These are phyloP conservation scores for Fraxinus cuspidata DNA, from an alignment of 257 asterid species.

Conservation along the genomic window DNA sequence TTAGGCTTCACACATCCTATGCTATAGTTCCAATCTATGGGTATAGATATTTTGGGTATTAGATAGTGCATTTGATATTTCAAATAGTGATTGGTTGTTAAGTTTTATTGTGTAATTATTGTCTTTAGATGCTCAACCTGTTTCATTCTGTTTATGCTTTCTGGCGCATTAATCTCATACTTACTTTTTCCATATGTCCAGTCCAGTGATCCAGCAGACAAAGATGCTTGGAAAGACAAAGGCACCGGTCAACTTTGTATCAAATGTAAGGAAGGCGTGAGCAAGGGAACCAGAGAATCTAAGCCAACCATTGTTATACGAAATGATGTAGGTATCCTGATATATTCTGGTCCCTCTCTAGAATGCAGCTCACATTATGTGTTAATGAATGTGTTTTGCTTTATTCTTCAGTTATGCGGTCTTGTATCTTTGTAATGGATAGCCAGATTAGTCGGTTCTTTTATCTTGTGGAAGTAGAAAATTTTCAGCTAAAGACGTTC, in stretches of 20 bases:
- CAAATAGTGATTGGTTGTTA: background rate
- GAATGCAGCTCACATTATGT: background rate
- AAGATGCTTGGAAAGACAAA: conserved; percentile 83
- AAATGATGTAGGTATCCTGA: conserved; percentile 72
- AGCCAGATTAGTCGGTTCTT: background rate
- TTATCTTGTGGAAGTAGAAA: background rate
- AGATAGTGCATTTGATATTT: conserved; percentile 17
- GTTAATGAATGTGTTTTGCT: background rate
- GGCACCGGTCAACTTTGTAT: conserved; percentile 85
- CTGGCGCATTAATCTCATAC: conserved; percentile 18
- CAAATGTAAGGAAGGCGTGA: conserved; percentile 83
- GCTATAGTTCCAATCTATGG: background rate
- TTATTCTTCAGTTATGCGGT: background rate
- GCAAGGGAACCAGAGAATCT: conserved; percentile 87
- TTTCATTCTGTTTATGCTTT: background rate
- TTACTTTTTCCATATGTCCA: conserved; percentile 38
- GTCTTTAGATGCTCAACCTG: background rate
- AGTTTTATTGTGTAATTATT: conserved; percentile 4
- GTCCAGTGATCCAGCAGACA: conserved; percentile 82
- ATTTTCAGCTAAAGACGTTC: background rate
- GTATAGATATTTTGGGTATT: background rate
- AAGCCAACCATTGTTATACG: conserved; percentile 84
- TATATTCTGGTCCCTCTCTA: background rate
- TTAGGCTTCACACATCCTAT: no score
- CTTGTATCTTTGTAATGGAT: background rate